phyloP scores from a whole-genome alignment of 164 flowering plant genomes.

The Liquidambar formosana region DNA sequence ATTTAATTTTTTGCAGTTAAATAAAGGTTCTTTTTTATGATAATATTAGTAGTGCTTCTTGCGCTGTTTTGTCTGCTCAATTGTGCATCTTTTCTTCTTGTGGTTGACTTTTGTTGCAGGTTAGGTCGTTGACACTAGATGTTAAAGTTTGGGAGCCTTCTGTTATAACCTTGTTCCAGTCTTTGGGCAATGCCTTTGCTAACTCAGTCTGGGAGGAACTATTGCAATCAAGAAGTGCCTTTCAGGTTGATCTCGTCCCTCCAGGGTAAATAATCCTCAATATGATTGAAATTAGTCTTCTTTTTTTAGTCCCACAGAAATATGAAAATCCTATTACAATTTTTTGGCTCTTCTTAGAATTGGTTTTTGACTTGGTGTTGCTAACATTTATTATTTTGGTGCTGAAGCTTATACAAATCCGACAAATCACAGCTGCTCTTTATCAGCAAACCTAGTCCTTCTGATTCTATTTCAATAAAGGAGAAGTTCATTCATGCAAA shows the following conservation, averaged over 20 bases:
- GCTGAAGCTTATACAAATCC: slow-evolving; percentile 50
- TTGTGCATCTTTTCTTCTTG: background rate
- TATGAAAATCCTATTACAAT: background rate
- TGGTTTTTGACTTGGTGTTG: background rate
- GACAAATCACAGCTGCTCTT: slow-evolving; percentile 43
- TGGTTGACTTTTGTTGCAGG: slow-evolving; percentile 46
- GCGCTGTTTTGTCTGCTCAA: background rate
- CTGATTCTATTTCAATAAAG: slow-evolving; percentile 76
- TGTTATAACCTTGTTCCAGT: slow-evolving; percentile 85
- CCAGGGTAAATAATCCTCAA: slow-evolving; percentile 47
- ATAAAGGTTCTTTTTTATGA: background rate
- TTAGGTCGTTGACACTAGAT: slow-evolving; percentile 92
- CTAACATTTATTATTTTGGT: slow-evolving; percentile 13
- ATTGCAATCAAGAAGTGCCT: slow-evolving; percentile 51
- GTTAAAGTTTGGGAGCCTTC: slow-evolving; percentile 99
- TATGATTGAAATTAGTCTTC: background rate
- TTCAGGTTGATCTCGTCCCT: slow-evolving; percentile 47
- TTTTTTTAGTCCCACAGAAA: background rate
- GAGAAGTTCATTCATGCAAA: slow-evolving; percentile 95
- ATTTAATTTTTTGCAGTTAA: background rate
- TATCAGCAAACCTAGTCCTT: slow-evolving; percentile 60
- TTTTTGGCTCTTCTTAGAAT: background rate
- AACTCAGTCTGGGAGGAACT: slow-evolving; percentile 98
- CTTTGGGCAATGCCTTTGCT: slow-evolving; percentile 88
- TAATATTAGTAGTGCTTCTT: background rate